Evolutionary conservation across 179 eudicot genomes (phyloP), one percentile per base, ranked within the genome.

Genomic region (Spergularia azorica): DNA sequence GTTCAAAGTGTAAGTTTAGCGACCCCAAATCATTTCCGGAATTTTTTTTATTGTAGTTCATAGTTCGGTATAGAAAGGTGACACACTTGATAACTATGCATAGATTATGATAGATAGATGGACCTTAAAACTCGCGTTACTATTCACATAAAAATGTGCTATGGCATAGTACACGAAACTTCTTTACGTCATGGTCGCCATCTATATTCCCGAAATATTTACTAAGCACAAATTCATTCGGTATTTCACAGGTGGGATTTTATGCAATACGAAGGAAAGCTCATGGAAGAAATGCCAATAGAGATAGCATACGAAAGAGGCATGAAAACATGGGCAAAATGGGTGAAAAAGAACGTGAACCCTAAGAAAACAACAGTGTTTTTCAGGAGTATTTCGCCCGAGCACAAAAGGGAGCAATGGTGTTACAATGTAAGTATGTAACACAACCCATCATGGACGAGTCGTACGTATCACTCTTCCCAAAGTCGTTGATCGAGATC

Each of bases 341-440:
- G 89, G 89, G 52, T 81, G 18, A n/a, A 74, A 13, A 52, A 46
- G 26, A 81, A 79, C 16, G 80, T 86, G 1, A 56, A 81, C 69
- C 66, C 86, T 9, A 65, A 46, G 12, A 81, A 81, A 77, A 81
- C 88, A 58, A 52, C 54, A 0, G 80, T 86, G 20, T 81, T 79
- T 73, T 86, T 83, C 69, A 20, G 89, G 2, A 81, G 85, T 43
- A 76, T 83, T 16, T 86, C 89, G 0, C 75, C 87, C 0, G 79
- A 77, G 43, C 87, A 86, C 75, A 72, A 79, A 13, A 57, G 67
- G 0, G 41, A 71, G 8, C 81, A 83, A 32, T 81, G 80, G 83
- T 86, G 89, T 67, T 79, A 78, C 78, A 81, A 86, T 51, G 38
- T n/a, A n/a, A n/a, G n/a, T n/a, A n/a, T n/a, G n/a, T 50, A 18